A percentile compares a stretch with the other conserved stretches of the same genome.
These are phyloP conservation scores for Rhizopogon rudus DNA, from an alignment of 768 basidiomycete species.

Conservation along the genomic window DNA sequence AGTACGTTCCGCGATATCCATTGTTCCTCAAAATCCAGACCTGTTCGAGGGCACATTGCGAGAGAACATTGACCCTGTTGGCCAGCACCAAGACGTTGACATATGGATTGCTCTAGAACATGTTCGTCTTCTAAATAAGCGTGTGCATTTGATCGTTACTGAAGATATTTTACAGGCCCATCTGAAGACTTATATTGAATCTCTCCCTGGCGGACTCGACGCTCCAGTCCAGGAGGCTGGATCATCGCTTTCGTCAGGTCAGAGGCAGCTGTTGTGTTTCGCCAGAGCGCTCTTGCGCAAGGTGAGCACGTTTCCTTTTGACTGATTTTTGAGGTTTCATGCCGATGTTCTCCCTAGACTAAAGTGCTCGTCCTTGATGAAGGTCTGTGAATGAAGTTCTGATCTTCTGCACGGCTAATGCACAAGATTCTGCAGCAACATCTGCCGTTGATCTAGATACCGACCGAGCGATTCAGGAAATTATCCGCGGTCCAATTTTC, in stretches of 20 bases:
- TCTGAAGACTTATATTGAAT: conserved; percentile 65
- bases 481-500: conserved; percentile 79
- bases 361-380: conserved; percentile 94
- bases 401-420: not conserved
- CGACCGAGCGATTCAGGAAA: conserved; percentile 83
- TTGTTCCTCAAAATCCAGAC: conserved; percentile 79
- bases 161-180: conserved; percentile 40
- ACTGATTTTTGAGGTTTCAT: not conserved
- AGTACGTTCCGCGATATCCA: conserved; percentile 75
- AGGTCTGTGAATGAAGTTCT: conserved; percentile 36
- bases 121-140: conserved; percentile 17
- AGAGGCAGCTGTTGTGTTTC: conserved; percentile 86
- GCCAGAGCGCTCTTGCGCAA: conserved; percentile 79
- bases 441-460: conserved; percentile 90
- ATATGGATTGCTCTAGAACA: conserved; percentile 88
- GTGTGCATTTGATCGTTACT: not conserved
- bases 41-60: conserved; percentile 70
- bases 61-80: conserved; percentile 88
- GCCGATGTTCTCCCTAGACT: conserved; percentile 35
- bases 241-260: conserved; percentile 77
- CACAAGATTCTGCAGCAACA: conserved; percentile 47
- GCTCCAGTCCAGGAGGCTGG: conserved; percentile 75
- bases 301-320: conserved; percentile 26
- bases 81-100: conserved; percentile 65
- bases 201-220: conserved; percentile 63